Evolutionary conservation across 2,329 filamentous ascomycete species (phyloP).

Genomic region (Domatiomyces catenatus): DNA sequence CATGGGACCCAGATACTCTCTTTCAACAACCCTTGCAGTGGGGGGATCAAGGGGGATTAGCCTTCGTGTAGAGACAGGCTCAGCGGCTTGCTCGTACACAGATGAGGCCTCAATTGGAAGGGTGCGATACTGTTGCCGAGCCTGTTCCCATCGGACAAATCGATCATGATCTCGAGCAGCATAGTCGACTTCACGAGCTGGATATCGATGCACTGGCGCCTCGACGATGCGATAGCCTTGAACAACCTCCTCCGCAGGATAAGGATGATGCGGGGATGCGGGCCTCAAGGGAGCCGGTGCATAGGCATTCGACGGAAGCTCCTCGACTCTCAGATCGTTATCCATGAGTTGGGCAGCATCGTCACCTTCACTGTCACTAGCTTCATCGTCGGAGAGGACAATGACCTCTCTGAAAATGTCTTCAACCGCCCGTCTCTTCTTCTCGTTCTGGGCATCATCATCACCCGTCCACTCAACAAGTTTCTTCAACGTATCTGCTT

Average conservation of each 20-base stretch:
- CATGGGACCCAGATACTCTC: neutral
- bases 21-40: neutral
- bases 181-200: conserved; percentile 20
- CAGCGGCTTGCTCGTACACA: neutral
- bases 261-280: conserved; percentile 3
- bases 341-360: conserved; percentile 16
- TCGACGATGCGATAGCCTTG: conserved; percentile 25
- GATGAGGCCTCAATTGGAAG: neutral
- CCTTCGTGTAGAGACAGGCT: neutral
- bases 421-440: conserved; percentile 38
- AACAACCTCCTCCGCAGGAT: conserved; percentile 24
- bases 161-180: conserved; percentile 31
- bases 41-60: conserved; percentile 1
- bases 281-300: conserved; percentile 7
- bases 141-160: conserved; percentile 33
- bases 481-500: conserved; percentile 40
- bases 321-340: conserved; percentile 28
- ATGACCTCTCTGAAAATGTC: conserved; percentile 50
- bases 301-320: conserved; percentile 26
- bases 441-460: conserved; percentile 36
- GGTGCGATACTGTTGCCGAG: conserved; percentile 21
- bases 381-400: conserved; percentile 47
- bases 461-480: conserved; percentile 49
- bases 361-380: conserved; percentile 30
- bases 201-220: conserved; percentile 11